These are phyloP conservation scores for Gastrolobium bilobum DNA, from an alignment of 306 rosid genomes.

Conservation along the genomic window DNA sequence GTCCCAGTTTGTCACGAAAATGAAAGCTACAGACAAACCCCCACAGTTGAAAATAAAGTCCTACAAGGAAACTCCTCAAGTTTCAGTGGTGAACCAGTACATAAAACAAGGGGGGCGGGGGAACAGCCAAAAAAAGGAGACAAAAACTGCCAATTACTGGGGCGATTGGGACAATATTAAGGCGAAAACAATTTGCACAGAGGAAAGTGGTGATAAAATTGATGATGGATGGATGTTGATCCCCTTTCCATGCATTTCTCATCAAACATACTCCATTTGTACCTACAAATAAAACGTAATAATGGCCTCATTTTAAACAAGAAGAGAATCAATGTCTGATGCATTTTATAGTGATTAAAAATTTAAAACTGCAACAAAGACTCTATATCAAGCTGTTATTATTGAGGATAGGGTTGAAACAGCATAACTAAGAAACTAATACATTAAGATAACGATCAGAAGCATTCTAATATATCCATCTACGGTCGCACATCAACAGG, in stretches of 20 bases:
- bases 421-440: conserved; percentile 7
- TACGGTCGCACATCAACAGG: neutral
- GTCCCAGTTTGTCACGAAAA: conserved; percentile 81
- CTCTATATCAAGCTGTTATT: conserved; percentile 1
- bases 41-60: conserved; percentile 97
- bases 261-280: conserved; percentile 84
- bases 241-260: conserved; percentile 82
- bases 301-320: conserved; percentile 34
- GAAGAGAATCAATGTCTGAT: neutral
- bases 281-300: conserved; percentile 49
- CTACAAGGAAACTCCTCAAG: conserved; percentile 53
- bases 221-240: conserved; percentile 75
- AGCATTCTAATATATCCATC: conserved; percentile 4
- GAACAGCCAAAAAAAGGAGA: neutral
- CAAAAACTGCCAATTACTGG: conserved; percentile 60
- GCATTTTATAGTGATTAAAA: conserved; percentile 2
- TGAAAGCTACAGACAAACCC: conserved; percentile 84
- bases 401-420: conserved; percentile 7
- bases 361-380: neutral
- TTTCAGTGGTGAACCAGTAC: conserved; percentile 25
- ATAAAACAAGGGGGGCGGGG: neutral
- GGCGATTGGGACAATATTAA: conserved; percentile 73
- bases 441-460: conserved; percentile 28
- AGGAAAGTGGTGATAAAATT: conserved; percentile 84
- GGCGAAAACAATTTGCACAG: conserved; percentile 72